Conservation (phyloP, 768 basidiomycete genomes). For the Serendipita vermifera region DNA sequence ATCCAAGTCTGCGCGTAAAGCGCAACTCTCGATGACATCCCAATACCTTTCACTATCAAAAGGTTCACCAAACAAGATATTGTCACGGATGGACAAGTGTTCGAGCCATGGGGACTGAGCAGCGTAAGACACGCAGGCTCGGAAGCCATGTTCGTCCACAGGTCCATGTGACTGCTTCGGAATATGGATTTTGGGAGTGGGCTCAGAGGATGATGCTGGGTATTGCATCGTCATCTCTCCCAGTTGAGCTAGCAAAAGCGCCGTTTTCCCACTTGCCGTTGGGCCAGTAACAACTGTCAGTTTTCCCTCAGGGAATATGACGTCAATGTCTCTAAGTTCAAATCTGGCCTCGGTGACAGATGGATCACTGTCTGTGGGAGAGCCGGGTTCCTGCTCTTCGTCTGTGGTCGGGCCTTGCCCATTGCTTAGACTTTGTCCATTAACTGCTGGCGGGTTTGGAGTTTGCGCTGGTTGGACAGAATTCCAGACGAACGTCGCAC, state of each 20-base stretch:
- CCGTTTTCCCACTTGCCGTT: conserved; percentile 27
- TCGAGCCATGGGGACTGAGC: conserved; percentile 61
- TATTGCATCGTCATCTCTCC: conserved; percentile 17
- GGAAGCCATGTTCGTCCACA: conserved; percentile 25
- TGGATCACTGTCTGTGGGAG: neutral
- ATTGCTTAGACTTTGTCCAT: neutral
- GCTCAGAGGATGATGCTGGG: neutral
- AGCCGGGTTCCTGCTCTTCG: too few relatives aligned
- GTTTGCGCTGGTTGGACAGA: conserved; percentile 14
- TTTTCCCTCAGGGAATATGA: conserved; percentile 26
- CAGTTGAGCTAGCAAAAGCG: conserved; percentile 23
- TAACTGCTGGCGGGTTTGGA: neutral
- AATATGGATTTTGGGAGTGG: conserved; percentile 17
- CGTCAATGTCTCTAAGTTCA: conserved; percentile 24
- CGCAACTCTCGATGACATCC: conserved; percentile 69
- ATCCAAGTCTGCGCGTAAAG: conserved; percentile 64
- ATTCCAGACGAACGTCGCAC: conserved; percentile 24
- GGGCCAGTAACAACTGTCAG: conserved; percentile 27
- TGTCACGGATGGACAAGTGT: conserved; percentile 63
- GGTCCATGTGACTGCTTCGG: conserved; percentile 22
- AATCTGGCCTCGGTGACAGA: conserved; percentile 15
- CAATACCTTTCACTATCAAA: conserved; percentile 59
- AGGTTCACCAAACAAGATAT: conserved; percentile 68
- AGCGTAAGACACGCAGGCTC: conserved; percentile 52
- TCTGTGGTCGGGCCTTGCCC: neutral